Conservation (phyloP, 2,329 filamentous ascomycete genomes). For the Aschersonia sp. region DNA sequence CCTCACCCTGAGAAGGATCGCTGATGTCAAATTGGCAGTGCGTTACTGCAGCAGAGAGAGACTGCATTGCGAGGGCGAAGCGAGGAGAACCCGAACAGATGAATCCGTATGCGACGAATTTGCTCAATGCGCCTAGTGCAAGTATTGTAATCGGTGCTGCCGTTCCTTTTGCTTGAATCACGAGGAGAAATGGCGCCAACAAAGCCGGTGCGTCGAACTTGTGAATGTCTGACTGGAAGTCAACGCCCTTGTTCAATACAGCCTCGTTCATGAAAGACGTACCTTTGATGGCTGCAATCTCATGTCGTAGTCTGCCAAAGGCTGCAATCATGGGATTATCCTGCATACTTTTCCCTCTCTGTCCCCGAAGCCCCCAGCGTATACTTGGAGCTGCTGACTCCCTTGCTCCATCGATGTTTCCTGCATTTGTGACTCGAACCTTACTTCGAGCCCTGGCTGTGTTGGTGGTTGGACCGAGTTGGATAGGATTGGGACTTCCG, state of each 20-base stretch:
- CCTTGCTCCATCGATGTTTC: slow-evolving; percentile 25
- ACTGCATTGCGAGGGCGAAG: slow-evolving; percentile 83
- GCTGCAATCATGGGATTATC: slow-evolving; percentile 94
- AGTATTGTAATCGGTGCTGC: slow-evolving; percentile 93
- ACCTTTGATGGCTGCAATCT: slow-evolving; percentile 77
- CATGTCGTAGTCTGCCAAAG: slow-evolving; percentile 77
- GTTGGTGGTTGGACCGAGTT: slow-evolving; percentile 33
- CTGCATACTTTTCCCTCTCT: slow-evolving; percentile 93
- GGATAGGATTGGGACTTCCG: slow-evolving; percentile 47
- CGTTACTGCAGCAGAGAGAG: slow-evolving; percentile 85
- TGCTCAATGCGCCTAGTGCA: slow-evolving; percentile 82
- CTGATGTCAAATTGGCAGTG: slow-evolving; percentile 96
- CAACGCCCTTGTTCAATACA: background rate
- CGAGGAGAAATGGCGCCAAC: slow-evolving; percentile 86
- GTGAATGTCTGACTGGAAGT: slow-evolving; percentile 52
- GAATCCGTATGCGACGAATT: slow-evolving; percentile 92
- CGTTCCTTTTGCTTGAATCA: slow-evolving; percentile 90
- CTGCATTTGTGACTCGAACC: slow-evolving; percentile 17
- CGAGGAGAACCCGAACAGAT: slow-evolving; percentile 74
- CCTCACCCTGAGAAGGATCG: slow-evolving; percentile 87
- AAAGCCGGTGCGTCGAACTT: slow-evolving; percentile 80
- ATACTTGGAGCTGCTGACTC: slow-evolving; percentile 48
- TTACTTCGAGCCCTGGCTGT: slow-evolving; percentile 26
- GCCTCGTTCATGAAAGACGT: slow-evolving; percentile 7
- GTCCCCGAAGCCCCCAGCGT: slow-evolving; percentile 84